Evolutionary conservation across 768 basidiomycete species (phyloP).

Genomic region (Auricularia sp.): DNA sequence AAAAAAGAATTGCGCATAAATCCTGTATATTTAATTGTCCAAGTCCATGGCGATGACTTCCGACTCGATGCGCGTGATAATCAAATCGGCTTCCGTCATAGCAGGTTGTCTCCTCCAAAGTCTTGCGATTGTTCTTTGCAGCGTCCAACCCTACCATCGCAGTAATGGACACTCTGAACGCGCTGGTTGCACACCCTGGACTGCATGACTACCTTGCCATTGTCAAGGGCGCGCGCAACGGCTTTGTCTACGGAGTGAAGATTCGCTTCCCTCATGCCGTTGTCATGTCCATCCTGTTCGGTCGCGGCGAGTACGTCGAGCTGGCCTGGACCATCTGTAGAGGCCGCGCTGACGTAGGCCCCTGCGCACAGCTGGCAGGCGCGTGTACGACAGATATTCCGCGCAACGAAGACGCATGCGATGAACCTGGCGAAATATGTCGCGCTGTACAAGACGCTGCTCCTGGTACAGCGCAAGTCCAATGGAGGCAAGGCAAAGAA

Average conservation of each 20-base stretch:
- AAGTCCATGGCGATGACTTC: no score
- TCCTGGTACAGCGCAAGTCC: conserved; percentile 71
- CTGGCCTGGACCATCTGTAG: neutral
- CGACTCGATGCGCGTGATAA: no score
- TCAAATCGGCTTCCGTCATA: no score
- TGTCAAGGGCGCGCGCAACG: conserved; percentile 88
- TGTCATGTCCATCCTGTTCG: conserved; percentile 92
- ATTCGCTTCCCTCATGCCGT: conserved; percentile 93
- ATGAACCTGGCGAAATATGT: conserved; percentile 91
- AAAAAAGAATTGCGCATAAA: no score
- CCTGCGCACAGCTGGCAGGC: conserved; percentile 48
- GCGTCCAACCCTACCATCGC: no score
- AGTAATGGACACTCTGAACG: neutral
- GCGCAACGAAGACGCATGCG: conserved; percentile 84
- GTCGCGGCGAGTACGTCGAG: conserved; percentile 71
- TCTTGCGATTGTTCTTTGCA: no score
- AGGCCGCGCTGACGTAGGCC: neutral
- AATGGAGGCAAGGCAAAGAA: conserved; percentile 76
- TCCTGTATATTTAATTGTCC: no score
- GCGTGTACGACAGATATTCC: conserved; percentile 59
- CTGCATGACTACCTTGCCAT: conserved; percentile 88
- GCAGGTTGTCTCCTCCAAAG: no score
- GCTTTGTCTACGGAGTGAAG: conserved; percentile 83
- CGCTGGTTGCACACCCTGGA: conserved; percentile 38
- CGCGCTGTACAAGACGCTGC: conserved; percentile 76